Evolutionary conservation across 2,329 filamentous ascomycete species (phyloP).

Genomic region (Alternaria ethzedia): DNA sequence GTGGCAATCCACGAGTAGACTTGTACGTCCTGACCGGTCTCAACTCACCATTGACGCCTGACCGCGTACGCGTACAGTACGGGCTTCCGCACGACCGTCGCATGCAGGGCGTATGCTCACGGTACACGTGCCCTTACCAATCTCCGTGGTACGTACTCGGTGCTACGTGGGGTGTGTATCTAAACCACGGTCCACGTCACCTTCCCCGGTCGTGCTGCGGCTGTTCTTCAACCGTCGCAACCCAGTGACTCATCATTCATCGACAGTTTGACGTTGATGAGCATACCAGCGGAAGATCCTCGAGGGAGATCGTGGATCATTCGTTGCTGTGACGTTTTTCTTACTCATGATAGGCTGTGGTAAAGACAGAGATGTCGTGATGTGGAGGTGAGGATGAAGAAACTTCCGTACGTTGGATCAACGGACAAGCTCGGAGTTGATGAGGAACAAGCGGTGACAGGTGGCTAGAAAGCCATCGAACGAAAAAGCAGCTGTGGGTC

Average conservation of each 20-base stretch:
- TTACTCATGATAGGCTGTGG: neutral
- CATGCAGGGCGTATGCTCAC: neutral
- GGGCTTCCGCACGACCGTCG: neutral
- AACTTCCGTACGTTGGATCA: neutral
- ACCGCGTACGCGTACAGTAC: neutral
- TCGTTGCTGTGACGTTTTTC: neutral
- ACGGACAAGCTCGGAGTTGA: neutral
- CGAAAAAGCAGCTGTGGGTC: neutral
- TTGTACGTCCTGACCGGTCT: neutral
- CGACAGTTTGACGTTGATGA: neutral
- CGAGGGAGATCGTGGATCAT: neutral
- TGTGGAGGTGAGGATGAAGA: neutral
- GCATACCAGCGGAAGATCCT: neutral
- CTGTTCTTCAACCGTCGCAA: constrained; percentile 2
- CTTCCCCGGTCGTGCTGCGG: constrained; percentile 16
- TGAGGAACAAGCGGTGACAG: neutral
- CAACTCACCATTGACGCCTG: neutral
- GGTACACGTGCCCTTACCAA: constrained; percentile 4
- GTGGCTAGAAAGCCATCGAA: neutral
- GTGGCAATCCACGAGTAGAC: neutral
- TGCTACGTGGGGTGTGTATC: constrained; percentile 10
- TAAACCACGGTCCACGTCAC: constrained; percentile 12
- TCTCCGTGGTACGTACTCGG: constrained; percentile 3
- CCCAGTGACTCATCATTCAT: neutral
- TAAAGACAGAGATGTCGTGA: neutral